A percentile compares a stretch with the other conserved stretches of the same genome.
Conservation (phyloP, 441 rosid genomes). For the Erodium chrysanthum region DNA sequence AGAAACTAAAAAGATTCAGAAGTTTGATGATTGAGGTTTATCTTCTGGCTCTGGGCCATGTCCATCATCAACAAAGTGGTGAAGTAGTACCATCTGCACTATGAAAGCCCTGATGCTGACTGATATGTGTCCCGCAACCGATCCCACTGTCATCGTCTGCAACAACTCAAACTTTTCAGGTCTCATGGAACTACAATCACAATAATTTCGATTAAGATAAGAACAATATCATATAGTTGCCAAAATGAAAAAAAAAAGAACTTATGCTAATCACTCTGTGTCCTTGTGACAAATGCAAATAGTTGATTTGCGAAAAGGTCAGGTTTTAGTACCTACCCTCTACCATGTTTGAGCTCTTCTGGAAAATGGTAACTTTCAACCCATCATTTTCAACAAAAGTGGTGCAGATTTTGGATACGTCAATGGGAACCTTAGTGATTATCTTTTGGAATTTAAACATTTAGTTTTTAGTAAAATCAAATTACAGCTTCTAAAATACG, state of each 20-base stretch:
- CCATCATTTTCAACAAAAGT: constrained; percentile 5
- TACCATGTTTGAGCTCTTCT: too few relatives aligned
- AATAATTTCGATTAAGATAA: constrained; percentile 1
- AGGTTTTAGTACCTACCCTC: not conserved
- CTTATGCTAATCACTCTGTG: not conserved
- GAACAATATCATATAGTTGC: not conserved
- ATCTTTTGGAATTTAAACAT: not conserved
- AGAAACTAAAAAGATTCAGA: not conserved
- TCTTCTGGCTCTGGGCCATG: not conserved
- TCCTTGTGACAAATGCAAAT: not conserved
- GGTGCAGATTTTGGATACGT: constrained; percentile 4
- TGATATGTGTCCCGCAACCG: not conserved
- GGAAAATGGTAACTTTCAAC: not conserved
- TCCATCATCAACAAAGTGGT: constrained; percentile 1
- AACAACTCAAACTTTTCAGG: not conserved
- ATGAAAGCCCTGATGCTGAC: not conserved
- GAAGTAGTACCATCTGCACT: constrained; percentile 1
- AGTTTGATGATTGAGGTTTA: not conserved
- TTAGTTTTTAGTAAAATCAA: not conserved
- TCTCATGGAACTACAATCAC: not conserved
- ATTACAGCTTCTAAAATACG: not conserved
- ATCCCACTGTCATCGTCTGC: not conserved
- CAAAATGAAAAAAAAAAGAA: not conserved
- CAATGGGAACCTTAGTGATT: not conserved
- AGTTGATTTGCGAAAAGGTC: not conserved